These are phyloP conservation scores for Casuarina cunninghamiana DNA, from an alignment of 306 rosid genomes.

Conservation along the genomic window DNA sequence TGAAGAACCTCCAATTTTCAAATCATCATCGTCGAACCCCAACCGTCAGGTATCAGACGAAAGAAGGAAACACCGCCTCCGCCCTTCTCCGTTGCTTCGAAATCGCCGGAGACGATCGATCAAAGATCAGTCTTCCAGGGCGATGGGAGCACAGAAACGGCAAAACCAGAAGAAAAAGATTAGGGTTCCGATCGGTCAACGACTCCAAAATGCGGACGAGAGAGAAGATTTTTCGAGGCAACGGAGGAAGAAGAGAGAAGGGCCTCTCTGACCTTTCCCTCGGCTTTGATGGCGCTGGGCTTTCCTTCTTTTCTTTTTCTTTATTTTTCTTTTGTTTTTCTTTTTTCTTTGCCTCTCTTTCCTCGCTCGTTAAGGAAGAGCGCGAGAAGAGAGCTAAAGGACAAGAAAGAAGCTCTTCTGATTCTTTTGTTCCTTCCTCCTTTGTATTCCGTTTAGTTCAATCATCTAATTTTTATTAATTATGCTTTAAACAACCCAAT, in stretches of 20 bases:
- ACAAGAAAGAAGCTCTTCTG: not conserved
- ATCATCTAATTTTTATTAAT: no score
- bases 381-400: slow-evolving; percentile 26
- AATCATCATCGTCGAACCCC: slow-evolving; percentile 15
- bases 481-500: no score
- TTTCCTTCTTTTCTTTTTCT: not conserved
- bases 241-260: not conserved
- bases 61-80: not conserved
- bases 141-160: not conserved
- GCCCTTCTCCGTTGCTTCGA: not conserved
- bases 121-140: not conserved
- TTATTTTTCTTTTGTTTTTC: not conserved
- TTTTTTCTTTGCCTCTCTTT: not conserved
- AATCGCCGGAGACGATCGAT: slow-evolving; percentile 8
- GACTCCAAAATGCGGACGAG: not conserved
- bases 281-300: not conserved
- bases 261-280: not conserved
- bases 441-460: no score
- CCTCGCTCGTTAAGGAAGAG: slow-evolving; percentile 25
- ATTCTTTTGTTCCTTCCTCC: not conserved
- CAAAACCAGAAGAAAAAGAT: not conserved
- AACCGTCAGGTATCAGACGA: slow-evolving; percentile 7
- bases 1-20: slow-evolving; percentile 12
- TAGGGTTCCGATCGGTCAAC: slow-evolving; percentile 18
- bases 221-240: not conserved